Conservation (phyloP, 352 stramenopile genomes). For the Phytophthora sp. region DNA sequence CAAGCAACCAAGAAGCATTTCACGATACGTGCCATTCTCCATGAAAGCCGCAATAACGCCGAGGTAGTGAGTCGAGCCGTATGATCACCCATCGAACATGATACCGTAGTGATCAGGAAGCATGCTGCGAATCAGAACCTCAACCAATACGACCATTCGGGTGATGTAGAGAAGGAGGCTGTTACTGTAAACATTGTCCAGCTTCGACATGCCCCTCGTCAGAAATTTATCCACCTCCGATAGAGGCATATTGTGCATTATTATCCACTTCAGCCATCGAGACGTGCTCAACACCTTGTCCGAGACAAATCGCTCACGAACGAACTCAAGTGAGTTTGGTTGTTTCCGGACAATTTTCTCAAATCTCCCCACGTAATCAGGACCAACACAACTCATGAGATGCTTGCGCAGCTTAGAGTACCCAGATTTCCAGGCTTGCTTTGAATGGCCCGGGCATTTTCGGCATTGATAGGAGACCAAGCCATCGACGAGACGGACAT, state of each 20-base stretch:
- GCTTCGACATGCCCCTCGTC: neutral
- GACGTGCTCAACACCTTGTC: neutral
- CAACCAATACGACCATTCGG: neutral
- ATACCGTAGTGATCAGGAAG: no score
- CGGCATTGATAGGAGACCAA: neutral
- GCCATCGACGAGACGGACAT: neutral
- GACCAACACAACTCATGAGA: constrained; percentile 3
- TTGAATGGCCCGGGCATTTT: constrained; percentile 5
- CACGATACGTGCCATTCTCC: neutral
- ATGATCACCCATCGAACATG: no score
- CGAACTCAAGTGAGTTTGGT: constrained; percentile 8
- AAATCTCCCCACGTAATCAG: constrained; percentile 7
- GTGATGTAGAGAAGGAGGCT: neutral
- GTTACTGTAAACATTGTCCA: neutral
- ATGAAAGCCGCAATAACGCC: neutral
- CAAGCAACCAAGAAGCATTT: neutral
- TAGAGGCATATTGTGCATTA: constrained; percentile 7
- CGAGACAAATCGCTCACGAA: neutral
- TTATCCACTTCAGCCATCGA: constrained; percentile 6
- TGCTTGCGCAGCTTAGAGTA: constrained; percentile 17
- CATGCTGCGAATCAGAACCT: no score
- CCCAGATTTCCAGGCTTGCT: constrained; percentile 16
- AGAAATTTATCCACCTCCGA: constrained; percentile 9
- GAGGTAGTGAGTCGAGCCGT: neutral
- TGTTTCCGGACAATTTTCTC: neutral